Evolutionary conservation across 306 rosid species (phyloP), one percentile per base, ranked within the genome.

Genomic region (Prunus salicina): DNA sequence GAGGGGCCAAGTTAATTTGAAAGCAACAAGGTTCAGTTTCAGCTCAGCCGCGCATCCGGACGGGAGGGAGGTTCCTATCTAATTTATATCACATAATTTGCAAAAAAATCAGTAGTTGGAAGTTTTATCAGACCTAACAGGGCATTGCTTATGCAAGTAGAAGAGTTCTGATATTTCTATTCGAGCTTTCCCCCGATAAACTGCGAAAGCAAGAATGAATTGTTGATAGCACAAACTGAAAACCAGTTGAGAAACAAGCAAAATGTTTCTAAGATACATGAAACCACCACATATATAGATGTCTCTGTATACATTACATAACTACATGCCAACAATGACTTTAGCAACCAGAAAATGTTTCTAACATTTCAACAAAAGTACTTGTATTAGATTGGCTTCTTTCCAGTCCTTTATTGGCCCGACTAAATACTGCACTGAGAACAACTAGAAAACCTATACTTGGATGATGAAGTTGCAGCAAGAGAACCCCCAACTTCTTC

Each of bases 351-450:
- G 52, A 70, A 81, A 67, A 76, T 63, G 73, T 22, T 38, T 62
- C 76, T 24, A 11, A 71, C 46, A 66, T 58, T 49, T 32, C 69
- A 49, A 47, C 51, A 24, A 50, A 73, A 77, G 58, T 46, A 61
- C 74, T 38, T 61, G 68, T 71, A 64, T 45, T 12, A 30, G 70
- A 72, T 51, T 45, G 50, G 71, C 72, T 30, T 67, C 34, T 60
- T 81, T 78, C 52, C 78, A 6, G 66, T 73, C 77, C 82, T 55
- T 82, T 82, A 50, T 77, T 71, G 67, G 45, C 73, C 75, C 78
- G 71, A 18, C 64, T 12, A 50, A 65, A 64, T 32, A 22, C 65
- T 64, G 49, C 47, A 64, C 15, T 64, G 16, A 18, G 49, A 34
- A 19, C 47, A 32, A 19, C 27, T 8, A 64, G 22, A 6, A 11